Evolutionary conservation across 2,329 filamentous ascomycete genomes (phyloP), one percentile per base, ranked within the genome.

Genomic region (Ceratocystis huliohia): DNA sequence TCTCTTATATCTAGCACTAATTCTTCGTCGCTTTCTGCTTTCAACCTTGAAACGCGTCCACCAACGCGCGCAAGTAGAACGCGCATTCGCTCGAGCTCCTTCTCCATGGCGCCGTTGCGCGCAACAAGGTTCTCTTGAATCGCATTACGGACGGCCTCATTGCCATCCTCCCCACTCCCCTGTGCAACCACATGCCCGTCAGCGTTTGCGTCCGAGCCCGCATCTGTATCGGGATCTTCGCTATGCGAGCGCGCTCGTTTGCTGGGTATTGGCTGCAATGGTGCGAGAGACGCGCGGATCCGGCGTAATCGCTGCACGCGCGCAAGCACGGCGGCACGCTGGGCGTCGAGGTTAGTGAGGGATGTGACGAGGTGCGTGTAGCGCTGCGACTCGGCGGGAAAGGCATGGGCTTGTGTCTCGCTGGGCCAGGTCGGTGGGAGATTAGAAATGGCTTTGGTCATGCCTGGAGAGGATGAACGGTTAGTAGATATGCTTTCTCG

Each of bases 51-150:
- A 0, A 87, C 76, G 22, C 82, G 78, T 1, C 80, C 82, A 3
- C 80, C 79, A 0, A 88, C 84, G 30, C 85, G 78, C 0, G 81
- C 80, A 65, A 87, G 77, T 69, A 91, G 74, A 69, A 85, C 78
- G 44, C 85, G 81, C 81, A 87, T 88, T 69, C 80, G 81, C 73
- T 85, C 82, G 65, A 91, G 76, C 74, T 90, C 87, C 65, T 77
- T 77, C 72, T 87, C 86, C 8, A 91, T 74, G 61, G 84, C 81
- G 1, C 85, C 84, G 72, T 87, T 82, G 41, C 82, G 81, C 63
- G 84, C 86, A 1, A 88, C 79, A 2, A 91, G 74, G 72, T 89
- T 89, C 67, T 83, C 81, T 73, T 91, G 88, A 5, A 87, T 75
- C 6, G 75, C 70, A 69, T 74, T 69, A 70, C 75, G 70, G 71